A percentile compares a stretch with the other conserved stretches of the same genome.
These are phyloP conservation scores for Chytridium lagenaria DNA, from an alignment of 371 early-diverging fungal species.

Conservation along the genomic window DNA sequence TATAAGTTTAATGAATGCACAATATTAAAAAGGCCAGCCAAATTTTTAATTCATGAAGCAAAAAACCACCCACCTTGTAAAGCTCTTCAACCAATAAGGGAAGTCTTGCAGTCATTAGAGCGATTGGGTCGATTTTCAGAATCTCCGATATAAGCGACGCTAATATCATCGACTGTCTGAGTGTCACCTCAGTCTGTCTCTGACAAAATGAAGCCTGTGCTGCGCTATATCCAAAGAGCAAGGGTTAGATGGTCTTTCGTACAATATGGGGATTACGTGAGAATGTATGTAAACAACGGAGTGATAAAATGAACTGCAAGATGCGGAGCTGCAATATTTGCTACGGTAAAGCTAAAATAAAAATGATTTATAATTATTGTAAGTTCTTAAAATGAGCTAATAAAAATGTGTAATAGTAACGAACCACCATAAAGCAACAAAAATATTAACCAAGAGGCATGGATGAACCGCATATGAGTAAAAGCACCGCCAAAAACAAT, in stretches of 20 bases:
- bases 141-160: neutral
- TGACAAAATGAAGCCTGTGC: neutral
- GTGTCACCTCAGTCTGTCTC: neutral
- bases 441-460: neutral
- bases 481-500: neutral
- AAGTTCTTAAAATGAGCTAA: too few species aligned
- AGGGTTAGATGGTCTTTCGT: too few species aligned
- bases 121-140: neutral
- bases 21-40: neutral
- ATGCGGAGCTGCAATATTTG: neutral
- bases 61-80: neutral
- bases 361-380: neutral
- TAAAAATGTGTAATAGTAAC: too few species aligned
- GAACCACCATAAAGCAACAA: neutral
- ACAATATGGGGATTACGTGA: neutral
- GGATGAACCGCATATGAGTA: neutral
- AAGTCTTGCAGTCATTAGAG: neutral
- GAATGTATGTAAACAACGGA: neutral
- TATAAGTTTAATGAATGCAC: neutral
- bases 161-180: neutral
- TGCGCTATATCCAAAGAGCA: neutral
- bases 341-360: neutral
- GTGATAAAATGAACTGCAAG: neutral
- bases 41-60: neutral
- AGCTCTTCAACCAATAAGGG: neutral